Base-by-base conservation (phyloP, 1,284 basidiomycete genomes). In the Cystobasidium sp. region DNA sequence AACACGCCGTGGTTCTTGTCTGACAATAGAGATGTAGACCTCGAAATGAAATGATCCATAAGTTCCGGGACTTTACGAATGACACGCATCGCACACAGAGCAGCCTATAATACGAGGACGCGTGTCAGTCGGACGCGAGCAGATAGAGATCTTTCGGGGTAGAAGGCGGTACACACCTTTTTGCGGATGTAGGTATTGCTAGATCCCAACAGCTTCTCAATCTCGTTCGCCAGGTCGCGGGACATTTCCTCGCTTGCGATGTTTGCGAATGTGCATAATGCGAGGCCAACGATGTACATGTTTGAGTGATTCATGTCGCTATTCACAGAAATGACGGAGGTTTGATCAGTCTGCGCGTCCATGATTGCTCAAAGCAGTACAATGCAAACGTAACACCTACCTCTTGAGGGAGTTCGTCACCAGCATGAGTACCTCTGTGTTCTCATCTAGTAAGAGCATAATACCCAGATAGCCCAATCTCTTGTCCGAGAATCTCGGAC, bases 301-400 rank as follows among this genome's bases (percentile, higher is more conserved):
- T 98, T 99, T 12, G 95, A 91, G 84, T 98, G 95, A 83, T 99
- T 98, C 94, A 99, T 95, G 84, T 99, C 97, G 84, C 95, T 98
- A 80, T n/a, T 61, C 37, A 31, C 3, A 12, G 65, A 75, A 55
- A 79, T 31, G 61, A 20, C 51, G 55, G 51, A 77, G 51, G 70
- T 61, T 39, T 49, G 43, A 61, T 24, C 73, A 18, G 22, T 44
- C 20, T 52, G 55, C 76, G 63, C 39, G 20, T 20, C 39, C n/a
- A 8, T 22, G 20, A 75, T 20, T 20, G 6, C 46, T n/a, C n/a
- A 18, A 24, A 43, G 66, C 10, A 62, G 20, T 8, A 73, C 31
- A 43, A 49, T 52, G 9, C 58, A 65, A 69, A 5, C 31, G 31
- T 2, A 31, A 31, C 16, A 59, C 90, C 79, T 81, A 97, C 95